Evolutionary conservation across 1,284 basidiomycete species (phyloP).

Genomic region (Malassezia equina): DNA sequence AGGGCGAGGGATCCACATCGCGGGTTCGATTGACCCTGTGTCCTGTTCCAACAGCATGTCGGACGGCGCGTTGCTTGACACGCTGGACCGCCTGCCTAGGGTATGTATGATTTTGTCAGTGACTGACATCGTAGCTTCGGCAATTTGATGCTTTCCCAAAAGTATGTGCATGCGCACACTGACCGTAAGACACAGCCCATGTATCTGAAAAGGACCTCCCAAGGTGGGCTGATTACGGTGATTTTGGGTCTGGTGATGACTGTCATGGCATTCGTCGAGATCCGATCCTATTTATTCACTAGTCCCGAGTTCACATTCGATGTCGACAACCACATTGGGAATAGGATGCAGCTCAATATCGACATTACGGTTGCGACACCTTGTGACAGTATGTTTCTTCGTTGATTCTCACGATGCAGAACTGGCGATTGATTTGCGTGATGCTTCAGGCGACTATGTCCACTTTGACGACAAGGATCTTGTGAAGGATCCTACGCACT

Average conservation of each 20-base stretch:
- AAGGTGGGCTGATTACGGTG: slow-evolving; percentile 77
- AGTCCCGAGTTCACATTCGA: slow-evolving; percentile 55
- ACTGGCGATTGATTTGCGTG: slow-evolving; percentile 76
- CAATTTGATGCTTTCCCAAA: slow-evolving; percentile 48
- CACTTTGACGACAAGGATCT: slow-evolving; percentile 68
- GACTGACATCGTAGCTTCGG: slow-evolving; percentile 21
- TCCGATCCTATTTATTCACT: slow-evolving; percentile 81
- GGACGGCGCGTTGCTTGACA: slow-evolving; percentile 29
- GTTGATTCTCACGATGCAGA: slow-evolving; percentile 8
- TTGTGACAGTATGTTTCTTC: slow-evolving; percentile 27
- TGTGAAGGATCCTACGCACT: slow-evolving; percentile 64
- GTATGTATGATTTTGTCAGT: slow-evolving; percentile 4
- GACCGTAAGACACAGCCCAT: slow-evolving; percentile 56
- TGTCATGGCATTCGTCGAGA: slow-evolving; percentile 70
- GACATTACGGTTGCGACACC: slow-evolving; percentile 44
- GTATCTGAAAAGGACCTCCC: slow-evolving; percentile 73
- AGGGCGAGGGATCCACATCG: not conserved
- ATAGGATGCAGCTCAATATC: slow-evolving; percentile 42
- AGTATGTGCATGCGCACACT: slow-evolving; percentile 6
- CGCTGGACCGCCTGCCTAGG: slow-evolving; percentile 35
- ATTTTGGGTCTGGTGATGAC: slow-evolving; percentile 64
- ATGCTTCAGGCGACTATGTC: slow-evolving; percentile 80
- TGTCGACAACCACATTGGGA: slow-evolving; percentile 29
- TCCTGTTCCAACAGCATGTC: slow-evolving; percentile 19
- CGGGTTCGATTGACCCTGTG: not conserved